phyloP scores from a whole-genome alignment of 148 eudicot genomes.

The Rhododendron molle region DNA sequence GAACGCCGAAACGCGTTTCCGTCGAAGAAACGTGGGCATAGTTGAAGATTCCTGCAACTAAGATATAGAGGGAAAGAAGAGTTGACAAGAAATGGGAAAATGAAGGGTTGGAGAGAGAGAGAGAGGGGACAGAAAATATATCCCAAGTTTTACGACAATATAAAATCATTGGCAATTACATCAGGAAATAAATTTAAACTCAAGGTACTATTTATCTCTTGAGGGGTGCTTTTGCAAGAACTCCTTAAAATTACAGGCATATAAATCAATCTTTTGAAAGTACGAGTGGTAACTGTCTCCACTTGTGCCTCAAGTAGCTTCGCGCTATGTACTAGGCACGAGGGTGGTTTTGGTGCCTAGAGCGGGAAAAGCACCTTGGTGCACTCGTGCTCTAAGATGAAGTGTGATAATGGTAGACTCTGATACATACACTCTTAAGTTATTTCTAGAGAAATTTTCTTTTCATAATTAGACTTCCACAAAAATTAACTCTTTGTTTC shows the following conservation, averaged over 20 bases:
- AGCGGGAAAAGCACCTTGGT: not conserved
- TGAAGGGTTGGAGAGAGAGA: not conserved
- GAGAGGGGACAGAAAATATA: not conserved
- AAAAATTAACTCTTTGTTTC: not conserved
- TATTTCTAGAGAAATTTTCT: not conserved
- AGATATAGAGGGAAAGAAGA: not conserved
- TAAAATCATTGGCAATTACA: not conserved
- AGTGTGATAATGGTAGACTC: not conserved
- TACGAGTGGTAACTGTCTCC: not conserved
- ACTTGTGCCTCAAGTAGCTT: not conserved
- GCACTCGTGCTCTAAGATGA: not conserved
- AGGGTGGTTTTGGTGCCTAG: not conserved
- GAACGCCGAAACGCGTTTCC: too few relatives aligned
- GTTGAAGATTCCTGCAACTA: too few relatives aligned
- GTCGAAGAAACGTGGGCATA: too few relatives aligned
- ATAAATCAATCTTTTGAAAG: not conserved
- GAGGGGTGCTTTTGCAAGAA: not conserved
- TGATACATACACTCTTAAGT: not conserved
- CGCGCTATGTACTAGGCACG: not conserved
- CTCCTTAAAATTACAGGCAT: not conserved
- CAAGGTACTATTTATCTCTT: not conserved
- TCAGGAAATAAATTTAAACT: not conserved
- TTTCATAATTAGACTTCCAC: not conserved
- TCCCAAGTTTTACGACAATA: not conserved
- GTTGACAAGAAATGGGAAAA: not conserved